Evolutionary conservation across 768 basidiomycete species (phyloP).

Genomic region (Auriscalpium orientale): DNA sequence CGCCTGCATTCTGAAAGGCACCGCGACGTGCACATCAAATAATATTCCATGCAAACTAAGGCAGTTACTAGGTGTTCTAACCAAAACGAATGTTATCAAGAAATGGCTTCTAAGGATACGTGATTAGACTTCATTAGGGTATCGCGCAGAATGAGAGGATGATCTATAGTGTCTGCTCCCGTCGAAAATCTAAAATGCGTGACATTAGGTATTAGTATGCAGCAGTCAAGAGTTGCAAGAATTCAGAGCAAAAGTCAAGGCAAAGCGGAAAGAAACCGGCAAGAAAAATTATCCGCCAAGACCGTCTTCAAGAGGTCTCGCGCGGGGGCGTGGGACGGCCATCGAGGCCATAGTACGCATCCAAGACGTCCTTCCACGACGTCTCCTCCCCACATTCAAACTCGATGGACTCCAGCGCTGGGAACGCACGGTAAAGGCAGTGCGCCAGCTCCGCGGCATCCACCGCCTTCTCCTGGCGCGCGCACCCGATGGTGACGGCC

Average conservation of each 20-base stretch:
- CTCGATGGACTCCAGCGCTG: constrained; percentile 7
- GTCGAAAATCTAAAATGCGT: neutral
- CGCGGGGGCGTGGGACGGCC: neutral
- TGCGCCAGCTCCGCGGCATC: constrained; percentile 10
- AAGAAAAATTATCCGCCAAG: neutral
- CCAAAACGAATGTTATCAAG: no score
- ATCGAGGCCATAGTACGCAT: constrained; percentile 6
- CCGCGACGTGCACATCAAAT: no score
- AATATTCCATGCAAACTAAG: no score
- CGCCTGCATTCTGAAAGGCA: no score
- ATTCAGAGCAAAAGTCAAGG: neutral
- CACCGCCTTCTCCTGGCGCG: constrained; percentile 9
- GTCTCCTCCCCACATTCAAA: constrained; percentile 13
- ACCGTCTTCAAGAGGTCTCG: neutral
- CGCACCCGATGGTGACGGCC: constrained; percentile 16
- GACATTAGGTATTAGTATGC: neutral
- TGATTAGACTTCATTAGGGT: neutral
- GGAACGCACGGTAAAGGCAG: constrained; percentile 12
- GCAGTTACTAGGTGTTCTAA: no score
- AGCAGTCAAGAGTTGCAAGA: neutral
- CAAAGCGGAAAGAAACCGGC: neutral
- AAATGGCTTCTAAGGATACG: no score
- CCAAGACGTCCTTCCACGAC: constrained; percentile 12
- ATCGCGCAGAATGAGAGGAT: neutral
- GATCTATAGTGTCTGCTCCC: neutral